phyloP scores from a whole-genome alignment of 345 rosid genomes.

The Adansonia digitata region DNA sequence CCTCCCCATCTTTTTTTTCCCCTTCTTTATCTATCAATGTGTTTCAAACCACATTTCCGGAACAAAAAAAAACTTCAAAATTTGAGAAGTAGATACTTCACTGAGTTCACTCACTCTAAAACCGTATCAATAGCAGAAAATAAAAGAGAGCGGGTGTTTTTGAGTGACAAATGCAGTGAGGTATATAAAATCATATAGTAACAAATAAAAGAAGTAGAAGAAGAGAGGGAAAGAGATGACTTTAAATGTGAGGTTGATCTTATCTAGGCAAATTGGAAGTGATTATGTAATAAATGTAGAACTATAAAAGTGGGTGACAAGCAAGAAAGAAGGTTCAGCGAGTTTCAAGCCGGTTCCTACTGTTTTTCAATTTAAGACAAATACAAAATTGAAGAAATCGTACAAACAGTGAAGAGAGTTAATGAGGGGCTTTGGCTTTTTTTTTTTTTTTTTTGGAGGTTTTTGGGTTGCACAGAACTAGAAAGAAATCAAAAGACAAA shows the following conservation, averaged over 20 bases:
- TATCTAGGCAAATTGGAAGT: conserved; percentile 32
- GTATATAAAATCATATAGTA: neutral
- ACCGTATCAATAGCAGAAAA: too few species aligned
- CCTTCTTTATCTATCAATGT: neutral
- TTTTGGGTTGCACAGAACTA: conserved; percentile 9
- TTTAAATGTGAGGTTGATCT: conserved; percentile 28
- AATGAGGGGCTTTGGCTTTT: too few species aligned
- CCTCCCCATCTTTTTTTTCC: conserved; percentile 59
- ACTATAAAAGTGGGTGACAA: conserved; percentile 8
- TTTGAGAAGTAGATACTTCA: neutral
- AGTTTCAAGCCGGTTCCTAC: conserved; percentile 53
- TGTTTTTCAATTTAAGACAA: conserved; percentile 23
- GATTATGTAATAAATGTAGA: conserved; percentile 11
- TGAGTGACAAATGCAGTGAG: neutral
- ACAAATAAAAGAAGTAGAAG: neutral
- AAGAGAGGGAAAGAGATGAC: conserved; percentile 3
- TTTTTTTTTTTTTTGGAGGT: conserved; percentile 14
- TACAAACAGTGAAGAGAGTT: conserved; percentile 23
- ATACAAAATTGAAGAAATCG: conserved; percentile 13
- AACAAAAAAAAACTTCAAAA: too few species aligned
- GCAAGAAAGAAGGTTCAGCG: conserved; percentile 31
- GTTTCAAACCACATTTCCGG: too few species aligned
- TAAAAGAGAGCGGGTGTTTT: neutral
- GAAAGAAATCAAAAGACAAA: neutral
- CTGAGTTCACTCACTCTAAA: neutral